These are phyloP conservation scores for Alternaria gaisen DNA, from an alignment of 2,329 filamentous ascomycete species.

Conservation along the genomic window DNA sequence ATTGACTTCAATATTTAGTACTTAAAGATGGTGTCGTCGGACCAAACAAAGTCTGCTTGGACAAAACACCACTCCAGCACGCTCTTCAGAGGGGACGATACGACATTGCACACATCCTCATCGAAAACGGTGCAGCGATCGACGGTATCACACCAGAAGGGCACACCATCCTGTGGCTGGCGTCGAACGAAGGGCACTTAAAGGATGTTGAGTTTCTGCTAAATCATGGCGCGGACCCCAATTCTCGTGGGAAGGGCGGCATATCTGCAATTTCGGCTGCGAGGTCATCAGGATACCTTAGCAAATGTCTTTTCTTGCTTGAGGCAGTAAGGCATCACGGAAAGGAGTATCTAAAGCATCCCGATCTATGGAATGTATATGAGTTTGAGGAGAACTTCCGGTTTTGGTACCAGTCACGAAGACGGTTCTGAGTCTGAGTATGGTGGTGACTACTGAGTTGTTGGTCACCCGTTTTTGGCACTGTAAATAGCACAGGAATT, in stretches of 20 bases:
- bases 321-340: neutral
- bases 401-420: neutral
- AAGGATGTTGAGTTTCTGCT: neutral
- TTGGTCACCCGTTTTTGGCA: neutral
- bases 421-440: neutral
- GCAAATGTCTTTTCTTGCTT: neutral
- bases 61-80: neutral
- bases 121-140: neutral
- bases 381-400: neutral
- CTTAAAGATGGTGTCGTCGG: neutral
- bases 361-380: neutral
- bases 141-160: neutral
- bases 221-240: neutral
- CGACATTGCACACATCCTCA: neutral
- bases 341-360: neutral
- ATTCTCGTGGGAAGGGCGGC: neutral
- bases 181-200: neutral
- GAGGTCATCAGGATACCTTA: too few relatives aligned
- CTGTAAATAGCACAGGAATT: neutral
- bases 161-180: neutral
- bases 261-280: neutral
- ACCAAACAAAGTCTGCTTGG: neutral
- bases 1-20: neutral
- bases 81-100: neutral
- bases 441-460: neutral